Base-by-base conservation (phyloP, 148 eudicot genomes). In the Vaccinium macrocarpon region DNA sequence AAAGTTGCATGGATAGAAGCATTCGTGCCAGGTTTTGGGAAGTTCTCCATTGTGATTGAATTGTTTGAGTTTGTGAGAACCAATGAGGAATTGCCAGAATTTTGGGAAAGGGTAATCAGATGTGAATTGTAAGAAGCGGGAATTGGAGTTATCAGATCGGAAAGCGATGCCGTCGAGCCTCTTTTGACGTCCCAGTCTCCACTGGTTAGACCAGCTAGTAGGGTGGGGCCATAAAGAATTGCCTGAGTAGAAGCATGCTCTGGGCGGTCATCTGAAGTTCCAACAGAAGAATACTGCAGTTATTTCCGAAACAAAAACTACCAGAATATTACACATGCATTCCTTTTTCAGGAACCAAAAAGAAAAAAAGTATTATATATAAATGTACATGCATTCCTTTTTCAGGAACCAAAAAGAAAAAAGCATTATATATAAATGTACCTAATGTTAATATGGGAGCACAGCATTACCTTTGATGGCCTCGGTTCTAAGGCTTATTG, bases 151-250 rank as follows among this genome's bases (percentile, higher is more conserved):
- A 95, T 88, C 90, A 89, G 92, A 18, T 93, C 92, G 5, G 89
- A 85, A 73, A 81, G 61, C 23, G 93, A 85, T 73, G 84, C 72
- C 0, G 76, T 32, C 27, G 90, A 8, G 64, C 84, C 88, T 11
- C 88, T 86, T 78, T 92, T 87, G 62, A 97, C 84, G 85, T 89
- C 94, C 83, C 88, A 90, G 84, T 95, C 97, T n/a, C 94, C 93
- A 4, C 13, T 85, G 16, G 90, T 89, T 19, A 92, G 87, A 79
- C 98, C 99, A 55, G 89, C 98, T 8, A 95, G 96, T 82, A 97
- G 87, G 88, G 93, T 95, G 2, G 95, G 98, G 16, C 99, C 99
- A 50, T 93, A 95, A 9, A 97, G 85, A 84, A 95, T 93, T 68
- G 98, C 97, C 52, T 90, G 88, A 23, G 93, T 85, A 1, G 97